phyloP scores from a whole-genome alignment of 2,329 filamentous ascomycete species.

The Metarhizium brunneum region DNA sequence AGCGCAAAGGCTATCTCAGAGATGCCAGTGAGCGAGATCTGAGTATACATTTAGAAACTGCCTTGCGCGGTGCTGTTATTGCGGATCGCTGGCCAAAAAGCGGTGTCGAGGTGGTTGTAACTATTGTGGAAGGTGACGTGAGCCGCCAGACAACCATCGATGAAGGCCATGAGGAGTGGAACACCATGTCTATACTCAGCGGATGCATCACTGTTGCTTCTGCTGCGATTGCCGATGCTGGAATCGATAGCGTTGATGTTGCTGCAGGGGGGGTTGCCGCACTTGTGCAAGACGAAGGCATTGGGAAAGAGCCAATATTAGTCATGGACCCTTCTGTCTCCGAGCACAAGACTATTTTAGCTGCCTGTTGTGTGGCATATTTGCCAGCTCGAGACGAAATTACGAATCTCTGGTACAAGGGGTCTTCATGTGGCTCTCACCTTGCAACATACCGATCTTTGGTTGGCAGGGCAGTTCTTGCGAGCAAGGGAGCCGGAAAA shows the following conservation, averaged over 20 bases:
- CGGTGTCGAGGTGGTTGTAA: slow-evolving; percentile 89
- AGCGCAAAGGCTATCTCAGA: slow-evolving; percentile 74
- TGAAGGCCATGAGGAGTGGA: slow-evolving; percentile 60
- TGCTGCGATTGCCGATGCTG: slow-evolving; percentile 85
- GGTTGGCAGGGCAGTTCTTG: slow-evolving; percentile 30
- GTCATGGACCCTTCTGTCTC: slow-evolving; percentile 76
- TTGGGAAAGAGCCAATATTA: slow-evolving; percentile 30
- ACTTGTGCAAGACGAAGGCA: slow-evolving; percentile 41
- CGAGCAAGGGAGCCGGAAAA: slow-evolving; percentile 27
- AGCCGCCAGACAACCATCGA: slow-evolving; percentile 45
- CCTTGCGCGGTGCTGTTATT: slow-evolving; percentile 80
- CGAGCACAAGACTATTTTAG: slow-evolving; percentile 68
- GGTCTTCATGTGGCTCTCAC: slow-evolving; percentile 39
- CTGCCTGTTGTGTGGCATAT: slow-evolving; percentile 86
- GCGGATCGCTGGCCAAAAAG: slow-evolving; percentile 98
- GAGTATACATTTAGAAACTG: slow-evolving; percentile 83
- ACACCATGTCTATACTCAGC: slow-evolving; percentile 82
- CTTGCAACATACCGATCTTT: slow-evolving; percentile 22
- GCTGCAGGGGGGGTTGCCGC: slow-evolving; percentile 85
- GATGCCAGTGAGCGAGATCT: slow-evolving; percentile 83
- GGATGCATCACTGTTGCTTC: slow-evolving; percentile 91
- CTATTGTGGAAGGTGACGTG: slow-evolving; percentile 87
- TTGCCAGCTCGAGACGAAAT: slow-evolving; percentile 81
- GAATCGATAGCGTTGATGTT: slow-evolving; percentile 90
- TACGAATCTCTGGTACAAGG: slow-evolving; percentile 91